Evolutionary conservation across 352 stramenopile genomes (phyloP), one percentile per base, ranked within the genome.

Genomic region (Thalassiosira livingstoniorum): DNA sequence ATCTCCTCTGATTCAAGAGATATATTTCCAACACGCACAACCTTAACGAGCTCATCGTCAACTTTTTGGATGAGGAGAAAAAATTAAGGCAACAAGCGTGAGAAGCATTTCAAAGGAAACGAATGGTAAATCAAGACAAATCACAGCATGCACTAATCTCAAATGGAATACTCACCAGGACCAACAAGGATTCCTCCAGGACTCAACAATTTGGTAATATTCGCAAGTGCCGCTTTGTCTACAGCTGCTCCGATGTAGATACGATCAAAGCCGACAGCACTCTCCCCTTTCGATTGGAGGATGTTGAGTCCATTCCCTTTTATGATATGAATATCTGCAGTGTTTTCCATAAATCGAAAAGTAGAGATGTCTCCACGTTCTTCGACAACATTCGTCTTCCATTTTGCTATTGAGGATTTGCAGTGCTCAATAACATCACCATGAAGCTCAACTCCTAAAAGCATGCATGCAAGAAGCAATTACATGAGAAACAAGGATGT

Each of bases 231-330:
- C 25, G 75, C 4, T 53, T 66, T 71, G 35, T 90, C 70, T 51
- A 94, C 83, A 18, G 90, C 79, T 34, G 90, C 91, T 35, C 92
- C 92, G 75, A 95, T 86, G 58, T 95, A 95, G 57, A 96, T 95
- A 21, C 91, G 87, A 83, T 95, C 90, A 82, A 94, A 95, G 31
- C 89, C 88, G 37, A 90, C 54, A 15, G 78, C 71, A 71, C 75
- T 75, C 76, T 94, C 90, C 29, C 88, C 90, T 42, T 85, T 75
- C 25, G 80, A 70, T 0, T 69, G 72, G 25, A 75, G 58, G 63
- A 94, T 88, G 51, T 90, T 74, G 0, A 94, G 80, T 35, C 83
- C 91, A 75, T 93, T 94, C 11, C 87, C 90, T 64, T 94, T 86
- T 55, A 94, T 77, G 29, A 94, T 78, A 32, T 85, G 47, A 35